Evolutionary conservation across 2,329 filamentous ascomycete species (phyloP).

Genomic region (Pseudopyricularia javanii): DNA sequence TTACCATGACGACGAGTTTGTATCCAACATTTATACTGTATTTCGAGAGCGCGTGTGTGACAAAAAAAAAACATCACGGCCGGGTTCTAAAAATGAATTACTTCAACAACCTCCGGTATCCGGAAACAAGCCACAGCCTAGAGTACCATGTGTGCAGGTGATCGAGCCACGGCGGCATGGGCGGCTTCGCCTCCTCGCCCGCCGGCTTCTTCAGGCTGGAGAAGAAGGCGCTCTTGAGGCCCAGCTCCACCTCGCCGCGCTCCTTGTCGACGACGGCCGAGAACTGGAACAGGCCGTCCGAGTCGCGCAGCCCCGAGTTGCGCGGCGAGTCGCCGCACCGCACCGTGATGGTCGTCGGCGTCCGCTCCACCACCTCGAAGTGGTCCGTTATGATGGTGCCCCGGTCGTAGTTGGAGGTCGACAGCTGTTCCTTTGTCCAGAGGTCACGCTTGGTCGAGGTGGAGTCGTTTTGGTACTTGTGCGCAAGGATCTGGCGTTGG

Average conservation of each 20-base stretch:
- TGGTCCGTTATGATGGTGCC: conserved; percentile 58
- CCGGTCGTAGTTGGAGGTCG: conserved; percentile 42
- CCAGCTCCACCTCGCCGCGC: conserved; percentile 47
- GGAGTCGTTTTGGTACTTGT: conserved; percentile 43
- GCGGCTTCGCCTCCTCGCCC: conserved; percentile 15
- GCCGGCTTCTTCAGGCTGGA: conserved; percentile 22
- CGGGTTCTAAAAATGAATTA: background rate
- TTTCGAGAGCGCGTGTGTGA: too few relatives aligned
- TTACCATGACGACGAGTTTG: too few relatives aligned
- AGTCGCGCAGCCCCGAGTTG: conserved; percentile 38
- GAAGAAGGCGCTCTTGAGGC: conserved; percentile 53
- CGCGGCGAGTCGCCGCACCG: conserved; percentile 55
- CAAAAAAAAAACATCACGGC: too few relatives aligned
- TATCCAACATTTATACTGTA: too few relatives aligned
- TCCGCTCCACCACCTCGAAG: conserved; percentile 59
- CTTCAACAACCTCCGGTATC: conserved; percentile 20
- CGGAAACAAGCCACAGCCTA: conserved; percentile 24
- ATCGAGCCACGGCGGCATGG: conserved; percentile 22
- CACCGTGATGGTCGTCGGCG: conserved; percentile 44
- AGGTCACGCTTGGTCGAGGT: conserved; percentile 40
- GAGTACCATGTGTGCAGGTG: conserved; percentile 26
- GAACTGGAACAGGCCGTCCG: conserved; percentile 57
- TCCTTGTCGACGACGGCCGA: conserved; percentile 46
- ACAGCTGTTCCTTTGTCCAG: conserved; percentile 45
- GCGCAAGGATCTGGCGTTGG: conserved; percentile 45